Conservation (phyloP, 139 green algal species). For the Picochlorum sp. region DNA sequence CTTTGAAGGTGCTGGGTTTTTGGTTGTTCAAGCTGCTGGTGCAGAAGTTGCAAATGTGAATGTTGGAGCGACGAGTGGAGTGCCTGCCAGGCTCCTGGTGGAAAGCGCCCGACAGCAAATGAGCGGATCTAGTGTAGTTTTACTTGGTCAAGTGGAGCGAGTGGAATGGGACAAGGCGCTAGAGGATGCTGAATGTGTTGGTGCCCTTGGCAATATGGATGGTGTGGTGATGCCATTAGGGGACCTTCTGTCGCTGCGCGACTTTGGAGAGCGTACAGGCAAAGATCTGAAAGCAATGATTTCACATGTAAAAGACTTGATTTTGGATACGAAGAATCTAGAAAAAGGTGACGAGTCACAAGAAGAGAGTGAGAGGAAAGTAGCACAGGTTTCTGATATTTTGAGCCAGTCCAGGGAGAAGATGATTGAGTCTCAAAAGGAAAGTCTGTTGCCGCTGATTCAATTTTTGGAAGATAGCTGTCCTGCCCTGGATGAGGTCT, state of each 20-base stretch:
- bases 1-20: conserved; percentile 64
- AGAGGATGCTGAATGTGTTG: neutral
- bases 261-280: neutral
- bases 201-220: conserved; percentile 18
- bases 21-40: conserved; percentile 38
- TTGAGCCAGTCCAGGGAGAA: conserved; percentile 20
- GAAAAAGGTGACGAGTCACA: conserved; percentile 1
- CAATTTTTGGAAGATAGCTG: conserved; percentile 15
- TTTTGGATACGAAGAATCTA: neutral
- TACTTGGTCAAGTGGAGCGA: conserved; percentile 1
- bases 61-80: neutral
- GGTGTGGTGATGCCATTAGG: conserved; percentile 4
- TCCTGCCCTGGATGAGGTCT: conserved; percentile 39
- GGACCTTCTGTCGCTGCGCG: neutral
- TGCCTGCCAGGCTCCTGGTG: neutral
- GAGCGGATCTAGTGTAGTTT: conserved; percentile 50
- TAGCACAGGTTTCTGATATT: conserved; percentile 19
- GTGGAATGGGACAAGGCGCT: neutral
- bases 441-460: conserved; percentile 28
- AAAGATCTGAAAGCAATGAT: neutral
- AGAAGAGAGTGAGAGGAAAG: neutral
- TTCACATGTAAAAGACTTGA: neutral
- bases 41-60: neutral
- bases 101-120: conserved; percentile 35
- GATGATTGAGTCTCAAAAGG: conserved; percentile 39